Conservation (phyloP, 1,139 yeast species). For the Scheffersomyces segobiensis region DNA sequence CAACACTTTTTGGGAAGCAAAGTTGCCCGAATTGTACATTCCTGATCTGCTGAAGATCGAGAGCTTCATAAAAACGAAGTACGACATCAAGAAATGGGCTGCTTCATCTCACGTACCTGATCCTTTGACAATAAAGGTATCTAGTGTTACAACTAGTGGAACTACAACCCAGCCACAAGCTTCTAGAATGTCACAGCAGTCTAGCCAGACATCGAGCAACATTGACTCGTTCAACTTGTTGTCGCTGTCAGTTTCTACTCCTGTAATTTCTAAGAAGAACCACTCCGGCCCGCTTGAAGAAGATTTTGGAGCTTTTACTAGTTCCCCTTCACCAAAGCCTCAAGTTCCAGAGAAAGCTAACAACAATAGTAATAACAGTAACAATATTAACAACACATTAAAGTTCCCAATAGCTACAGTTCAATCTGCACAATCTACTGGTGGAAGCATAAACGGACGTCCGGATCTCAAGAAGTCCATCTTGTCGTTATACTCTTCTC, state of each 20-base stretch:
- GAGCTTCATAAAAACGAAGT: constrained; percentile 87
- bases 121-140: constrained; percentile 42
- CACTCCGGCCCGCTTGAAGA: constrained; percentile 28
- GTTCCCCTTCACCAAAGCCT: constrained; percentile 23
- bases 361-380: constrained; percentile 4
- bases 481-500: constrained; percentile 81
- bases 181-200: not conserved
- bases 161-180: constrained; percentile 7
- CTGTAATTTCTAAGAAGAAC: not conserved
- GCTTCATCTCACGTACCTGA: constrained; percentile 54
- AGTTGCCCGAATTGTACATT: constrained; percentile 65
- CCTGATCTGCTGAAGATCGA: constrained; percentile 88
- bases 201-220: not conserved
- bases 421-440: constrained; percentile 37
- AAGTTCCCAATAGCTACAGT: constrained; percentile 9
- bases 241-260: constrained; percentile 2
- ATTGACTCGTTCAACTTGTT: constrained; percentile 3
- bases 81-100: constrained; percentile 88
- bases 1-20: constrained; percentile 79
- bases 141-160: constrained; percentile 1
- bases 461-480: constrained; percentile 87
- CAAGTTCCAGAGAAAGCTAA: not conserved
- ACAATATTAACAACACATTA: constrained; percentile 5
- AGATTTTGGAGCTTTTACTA: constrained; percentile 44
- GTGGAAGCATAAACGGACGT: constrained; percentile 37